Evolutionary conservation across 352 stramenopile genomes (phyloP).

Genomic region (Globisporangium okanoganense): DNA sequence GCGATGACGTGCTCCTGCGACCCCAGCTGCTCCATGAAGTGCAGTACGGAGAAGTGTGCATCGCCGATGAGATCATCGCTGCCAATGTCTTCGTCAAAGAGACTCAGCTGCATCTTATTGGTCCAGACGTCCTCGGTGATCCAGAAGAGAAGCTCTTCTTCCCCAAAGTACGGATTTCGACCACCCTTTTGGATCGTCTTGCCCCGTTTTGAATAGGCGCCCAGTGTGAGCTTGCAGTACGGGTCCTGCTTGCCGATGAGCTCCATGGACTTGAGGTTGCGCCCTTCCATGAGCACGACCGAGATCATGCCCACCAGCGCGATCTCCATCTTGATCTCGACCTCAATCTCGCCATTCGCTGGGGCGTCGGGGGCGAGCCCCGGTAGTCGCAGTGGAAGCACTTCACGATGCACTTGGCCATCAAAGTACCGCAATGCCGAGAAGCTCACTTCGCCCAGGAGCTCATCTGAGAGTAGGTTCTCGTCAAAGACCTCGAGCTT

Average conservation of each 20-base stretch:
- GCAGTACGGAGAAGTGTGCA: constrained; percentile 60
- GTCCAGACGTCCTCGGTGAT: constrained; percentile 89
- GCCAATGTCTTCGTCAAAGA: constrained; percentile 88
- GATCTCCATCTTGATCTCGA: constrained; percentile 75
- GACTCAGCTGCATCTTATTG: constrained; percentile 64
- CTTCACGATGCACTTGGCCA: constrained; percentile 47
- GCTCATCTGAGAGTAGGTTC: constrained; percentile 83
- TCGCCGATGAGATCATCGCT: constrained; percentile 89
- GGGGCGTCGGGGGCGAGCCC: constrained; percentile 11
- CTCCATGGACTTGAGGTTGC: constrained; percentile 90
- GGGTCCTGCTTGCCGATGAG: constrained; percentile 88
- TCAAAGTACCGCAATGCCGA: constrained; percentile 82
- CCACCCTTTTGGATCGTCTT: constrained; percentile 79
- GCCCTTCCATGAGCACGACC: constrained; percentile 83
- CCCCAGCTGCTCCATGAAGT: constrained; percentile 58
- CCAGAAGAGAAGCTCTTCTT: constrained; percentile 91
- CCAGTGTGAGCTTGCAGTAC: constrained; percentile 86
- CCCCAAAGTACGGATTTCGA: constrained; percentile 88
- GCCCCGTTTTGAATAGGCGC: constrained; percentile 58
- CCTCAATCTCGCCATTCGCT: constrained; percentile 47
- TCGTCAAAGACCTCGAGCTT: constrained; percentile 86
- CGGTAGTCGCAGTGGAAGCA: constrained; percentile 53
- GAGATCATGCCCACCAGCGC: constrained; percentile 82
- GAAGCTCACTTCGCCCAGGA: constrained; percentile 66
- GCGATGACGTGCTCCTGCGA: constrained; percentile 54